Percentiles rank a stretch among this genome's conserved stretches.
These are phyloP conservation scores for Bacidia rubella DNA, from an alignment of 495 filamentous ascomycete genomes.

Conservation along the genomic window DNA sequence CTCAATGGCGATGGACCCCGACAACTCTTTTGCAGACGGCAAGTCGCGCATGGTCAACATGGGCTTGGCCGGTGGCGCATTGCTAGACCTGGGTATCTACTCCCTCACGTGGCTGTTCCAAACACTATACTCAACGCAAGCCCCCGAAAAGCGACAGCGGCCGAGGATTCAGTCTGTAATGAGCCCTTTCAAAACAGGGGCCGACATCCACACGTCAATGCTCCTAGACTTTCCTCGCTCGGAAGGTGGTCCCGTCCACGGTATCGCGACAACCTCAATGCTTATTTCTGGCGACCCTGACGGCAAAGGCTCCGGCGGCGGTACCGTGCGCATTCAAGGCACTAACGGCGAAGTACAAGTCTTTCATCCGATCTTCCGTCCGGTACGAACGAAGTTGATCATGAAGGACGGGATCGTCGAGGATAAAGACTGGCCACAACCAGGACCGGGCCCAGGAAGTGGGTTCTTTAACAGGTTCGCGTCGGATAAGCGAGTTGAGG, in stretches of 20 bases:
- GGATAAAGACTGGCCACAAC: slow-evolving; percentile 50
- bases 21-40: slow-evolving; percentile 34
- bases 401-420: slow-evolving; percentile 32
- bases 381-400: slow-evolving; percentile 48
- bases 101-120: slow-evolving; percentile 90
- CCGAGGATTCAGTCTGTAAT: slow-evolving; percentile 55
- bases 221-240: slow-evolving; percentile 61
- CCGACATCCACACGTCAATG: slow-evolving; percentile 70
- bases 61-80: slow-evolving; percentile 71
- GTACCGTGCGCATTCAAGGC: slow-evolving; percentile 71
- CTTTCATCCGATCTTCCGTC: slow-evolving; percentile 57
- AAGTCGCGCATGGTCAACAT: slow-evolving; percentile 74
- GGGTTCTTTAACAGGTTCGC: slow-evolving; percentile 22
- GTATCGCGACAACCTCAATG: slow-evolving; percentile 66
- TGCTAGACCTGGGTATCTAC: slow-evolving; percentile 82
- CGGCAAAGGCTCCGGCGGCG: slow-evolving; percentile 43
- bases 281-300: slow-evolving; percentile 56
- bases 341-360: slow-evolving; percentile 80
- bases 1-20: slow-evolving; percentile 37
- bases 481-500: slow-evolving; percentile 47
- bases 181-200: slow-evolving; percentile 65
- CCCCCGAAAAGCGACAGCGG: slow-evolving; percentile 34
- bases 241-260: slow-evolving; percentile 40
- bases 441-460: slow-evolving; percentile 21
- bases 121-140: slow-evolving; percentile 68